These are phyloP conservation scores for Didymellaceae sp. DNA, from an alignment of 2,329 filamentous ascomycete species.

Conservation along the genomic window DNA sequence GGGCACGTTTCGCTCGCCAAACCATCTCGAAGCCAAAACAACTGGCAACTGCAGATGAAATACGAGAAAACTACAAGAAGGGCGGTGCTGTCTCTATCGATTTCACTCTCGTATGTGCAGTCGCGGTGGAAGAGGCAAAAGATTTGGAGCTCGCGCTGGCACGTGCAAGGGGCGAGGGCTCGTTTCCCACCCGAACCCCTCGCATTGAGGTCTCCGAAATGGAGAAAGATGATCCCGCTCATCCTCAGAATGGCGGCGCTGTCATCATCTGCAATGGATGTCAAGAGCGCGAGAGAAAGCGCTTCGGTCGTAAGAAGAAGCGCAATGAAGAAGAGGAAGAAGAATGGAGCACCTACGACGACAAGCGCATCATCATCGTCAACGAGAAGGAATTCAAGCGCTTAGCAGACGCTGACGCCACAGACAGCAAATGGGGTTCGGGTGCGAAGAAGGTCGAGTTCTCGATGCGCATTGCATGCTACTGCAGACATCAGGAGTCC, in stretches of 20 bases:
- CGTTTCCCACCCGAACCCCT: slow-evolving; percentile 45
- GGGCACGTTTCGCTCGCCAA: slow-evolving; percentile 84
- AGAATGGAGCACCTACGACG: slow-evolving; percentile 66
- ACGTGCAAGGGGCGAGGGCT: slow-evolving; percentile 58
- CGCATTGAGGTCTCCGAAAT: slow-evolving; percentile 52
- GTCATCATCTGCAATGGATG: slow-evolving; percentile 92
- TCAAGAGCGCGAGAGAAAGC: slow-evolving; percentile 87
- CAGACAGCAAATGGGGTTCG: slow-evolving; percentile 26
- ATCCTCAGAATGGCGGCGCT: slow-evolving; percentile 87
- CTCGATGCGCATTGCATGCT: slow-evolving; percentile 96
- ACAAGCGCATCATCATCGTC: slow-evolving; percentile 53
- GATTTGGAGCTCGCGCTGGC: slow-evolving; percentile 71
- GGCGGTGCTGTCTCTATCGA: slow-evolving; percentile 41
- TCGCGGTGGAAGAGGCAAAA: slow-evolving; percentile 79
- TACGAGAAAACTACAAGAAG: slow-evolving; percentile 77
- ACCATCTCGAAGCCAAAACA: slow-evolving; percentile 96
- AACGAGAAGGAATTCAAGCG: slow-evolving; percentile 49
- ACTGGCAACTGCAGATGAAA: slow-evolving; percentile 74
- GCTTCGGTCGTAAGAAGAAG: slow-evolving; percentile 92
- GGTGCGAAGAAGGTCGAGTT: slow-evolving; percentile 76
- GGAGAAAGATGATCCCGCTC: slow-evolving; percentile 68
- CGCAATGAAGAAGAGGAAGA: slow-evolving; percentile 86
- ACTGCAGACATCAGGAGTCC: slow-evolving; percentile 93
- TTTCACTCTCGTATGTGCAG: slow-evolving; percentile 77
- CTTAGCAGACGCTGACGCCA: slow-evolving; percentile 35